phyloP scores from a whole-genome alignment of 768 basidiomycete species.

The Podaxis pistillaris region DNA sequence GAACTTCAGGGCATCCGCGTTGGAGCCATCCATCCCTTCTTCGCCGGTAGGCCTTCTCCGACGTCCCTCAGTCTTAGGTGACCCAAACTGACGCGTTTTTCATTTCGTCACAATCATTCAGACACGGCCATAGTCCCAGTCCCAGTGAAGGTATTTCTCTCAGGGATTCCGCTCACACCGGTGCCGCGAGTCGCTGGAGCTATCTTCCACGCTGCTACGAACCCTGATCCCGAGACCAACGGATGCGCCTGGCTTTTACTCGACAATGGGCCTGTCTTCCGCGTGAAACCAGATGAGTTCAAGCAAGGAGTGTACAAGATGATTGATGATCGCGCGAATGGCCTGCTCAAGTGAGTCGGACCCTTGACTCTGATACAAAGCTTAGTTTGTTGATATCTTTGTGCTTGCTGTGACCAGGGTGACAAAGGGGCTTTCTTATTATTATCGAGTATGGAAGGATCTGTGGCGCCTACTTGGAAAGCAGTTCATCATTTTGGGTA shows the following conservation, averaged over 20 bases:
- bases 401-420: slow-evolving; percentile 18
- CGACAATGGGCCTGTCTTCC: slow-evolving; percentile 50
- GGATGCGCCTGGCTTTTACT: slow-evolving; percentile 47
- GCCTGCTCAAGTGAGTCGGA: slow-evolving; percentile 11
- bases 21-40: slow-evolving; percentile 51
- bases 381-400: not conserved
- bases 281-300: slow-evolving; percentile 45
- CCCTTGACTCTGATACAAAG: not conserved
- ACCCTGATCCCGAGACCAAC: slow-evolving; percentile 41
- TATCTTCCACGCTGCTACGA: slow-evolving; percentile 50
- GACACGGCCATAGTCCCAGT: slow-evolving; percentile 47
- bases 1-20: slow-evolving; percentile 39
- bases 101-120: slow-evolving; percentile 16
- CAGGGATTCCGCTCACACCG: slow-evolving; percentile 49
- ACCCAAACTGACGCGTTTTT: not conserved
- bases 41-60: slow-evolving; percentile 38
- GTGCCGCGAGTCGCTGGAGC: slow-evolving; percentile 48
- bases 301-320: slow-evolving; percentile 51
- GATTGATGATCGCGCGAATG: slow-evolving; percentile 43
- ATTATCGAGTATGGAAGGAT: slow-evolving; percentile 27
- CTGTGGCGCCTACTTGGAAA: slow-evolving; percentile 28
- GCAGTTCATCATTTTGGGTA: slow-evolving; percentile 22
- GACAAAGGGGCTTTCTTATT: slow-evolving; percentile 25
- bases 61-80: not conserved
- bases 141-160: slow-evolving; percentile 38